A percentile compares a stretch with the other conserved stretches of the same genome.
phyloP scores from a whole-genome alignment of 768 basidiomycete genomes.

The Wakefieldia striispora region DNA sequence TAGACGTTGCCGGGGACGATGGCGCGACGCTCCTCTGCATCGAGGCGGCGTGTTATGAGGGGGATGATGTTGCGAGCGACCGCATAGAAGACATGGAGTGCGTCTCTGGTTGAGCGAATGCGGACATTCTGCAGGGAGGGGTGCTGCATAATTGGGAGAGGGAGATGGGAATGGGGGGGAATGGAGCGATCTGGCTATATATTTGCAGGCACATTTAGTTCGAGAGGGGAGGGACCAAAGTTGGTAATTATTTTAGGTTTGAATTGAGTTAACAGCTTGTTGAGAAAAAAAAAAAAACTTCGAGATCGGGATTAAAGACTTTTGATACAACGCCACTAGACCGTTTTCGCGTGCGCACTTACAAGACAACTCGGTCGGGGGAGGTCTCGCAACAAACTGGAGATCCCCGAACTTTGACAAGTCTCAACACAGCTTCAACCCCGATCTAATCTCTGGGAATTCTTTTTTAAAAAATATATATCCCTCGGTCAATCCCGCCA shows the following conservation, averaged over 20 bases:
- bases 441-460: conserved; percentile 30
- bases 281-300: no score
- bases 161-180: conserved; percentile 19
- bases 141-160: conserved; percentile 54
- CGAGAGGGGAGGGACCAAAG: conserved; percentile 18
- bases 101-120: conserved; percentile 76
- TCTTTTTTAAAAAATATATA: not conserved
- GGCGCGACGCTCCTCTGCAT: conserved; percentile 75
- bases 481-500: conserved; percentile 21
- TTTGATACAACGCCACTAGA: conserved; percentile 24
- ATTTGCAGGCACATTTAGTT: conserved; percentile 30
- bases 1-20: conserved; percentile 79
- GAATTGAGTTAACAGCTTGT: conserved; percentile 46
- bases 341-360: conserved; percentile 32
- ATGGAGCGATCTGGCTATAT: conserved; percentile 32
- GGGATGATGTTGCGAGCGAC: conserved; percentile 67
- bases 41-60: conserved; percentile 77
- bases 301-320: no score
- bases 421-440: not conserved
- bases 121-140: conserved; percentile 76
- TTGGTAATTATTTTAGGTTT: conserved; percentile 53
- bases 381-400: no score
- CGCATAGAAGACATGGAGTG: conserved; percentile 78
- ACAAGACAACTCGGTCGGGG: no score
- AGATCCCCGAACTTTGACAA: no score